Conservation (phyloP, 2,329 filamentous ascomycete species). For the Nemania serpens region DNA sequence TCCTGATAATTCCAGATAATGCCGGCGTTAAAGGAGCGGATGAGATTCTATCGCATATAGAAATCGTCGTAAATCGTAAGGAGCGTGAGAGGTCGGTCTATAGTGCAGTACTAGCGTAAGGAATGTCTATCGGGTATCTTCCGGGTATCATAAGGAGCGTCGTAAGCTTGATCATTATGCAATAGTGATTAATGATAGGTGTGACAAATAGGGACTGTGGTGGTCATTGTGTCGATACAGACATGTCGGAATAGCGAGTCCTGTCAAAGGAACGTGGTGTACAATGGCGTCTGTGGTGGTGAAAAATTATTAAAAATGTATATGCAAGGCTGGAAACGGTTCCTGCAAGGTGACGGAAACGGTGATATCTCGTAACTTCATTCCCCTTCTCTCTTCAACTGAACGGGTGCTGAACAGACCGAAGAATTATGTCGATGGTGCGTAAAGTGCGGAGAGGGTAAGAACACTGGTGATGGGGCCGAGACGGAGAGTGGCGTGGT, state of each 20-base stretch:
- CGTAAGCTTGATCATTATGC: slow-evolving; percentile 43
- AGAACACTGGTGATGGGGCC: slow-evolving; percentile 42
- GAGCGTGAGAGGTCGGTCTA: slow-evolving; percentile 41
- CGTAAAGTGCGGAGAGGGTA: slow-evolving; percentile 44
- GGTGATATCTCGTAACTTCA: slow-evolving; percentile 14
- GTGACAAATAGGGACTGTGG: slow-evolving; percentile 43
- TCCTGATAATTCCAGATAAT: slow-evolving; percentile 42
- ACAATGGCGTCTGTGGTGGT: slow-evolving; percentile 43
- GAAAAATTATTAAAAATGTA: slow-evolving; percentile 35
- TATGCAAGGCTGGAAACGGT: slow-evolving; percentile 28
- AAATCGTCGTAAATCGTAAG: slow-evolving; percentile 45
- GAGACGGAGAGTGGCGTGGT: slow-evolving; percentile 42
- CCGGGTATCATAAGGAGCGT: slow-evolving; percentile 46
- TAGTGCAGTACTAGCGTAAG: slow-evolving; percentile 44
- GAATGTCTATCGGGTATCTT: slow-evolving; percentile 54
- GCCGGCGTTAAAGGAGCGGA: slow-evolving; percentile 43
- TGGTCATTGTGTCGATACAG: slow-evolving; percentile 45
- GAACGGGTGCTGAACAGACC: slow-evolving; percentile 40
- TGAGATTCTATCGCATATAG: slow-evolving; percentile 45
- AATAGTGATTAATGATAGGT: slow-evolving; percentile 38
- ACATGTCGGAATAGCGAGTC: slow-evolving; percentile 42
- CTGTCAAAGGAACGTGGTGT: slow-evolving; percentile 45
- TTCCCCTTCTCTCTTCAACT: slow-evolving; percentile 44
- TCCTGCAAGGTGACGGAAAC: slow-evolving; percentile 8
- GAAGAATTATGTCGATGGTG: slow-evolving; percentile 45